Conservation (phyloP, 2,329 filamentous ascomycete species). For the Mariannaea sp. region DNA sequence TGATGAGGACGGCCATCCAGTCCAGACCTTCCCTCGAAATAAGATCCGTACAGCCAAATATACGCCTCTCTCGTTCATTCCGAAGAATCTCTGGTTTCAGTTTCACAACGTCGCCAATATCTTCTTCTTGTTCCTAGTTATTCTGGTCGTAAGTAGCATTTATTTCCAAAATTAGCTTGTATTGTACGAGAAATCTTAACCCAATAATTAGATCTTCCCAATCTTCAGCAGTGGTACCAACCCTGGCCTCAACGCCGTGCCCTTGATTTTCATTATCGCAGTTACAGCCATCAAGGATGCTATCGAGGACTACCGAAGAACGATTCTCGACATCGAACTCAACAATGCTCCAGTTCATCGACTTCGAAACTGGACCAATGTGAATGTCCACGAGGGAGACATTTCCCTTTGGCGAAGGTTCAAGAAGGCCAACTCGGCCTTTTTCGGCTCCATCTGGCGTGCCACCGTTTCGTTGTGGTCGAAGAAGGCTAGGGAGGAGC, state of each 20-base stretch:
- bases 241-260: slow-evolving; percentile 86
- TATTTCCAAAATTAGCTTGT: slow-evolving; percentile 3
- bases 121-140: slow-evolving; percentile 96
- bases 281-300: slow-evolving; percentile 94
- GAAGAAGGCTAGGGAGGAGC: slow-evolving; percentile 55
- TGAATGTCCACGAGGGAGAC: slow-evolving; percentile 88
- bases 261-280: slow-evolving; percentile 87
- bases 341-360: slow-evolving; percentile 97
- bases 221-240: slow-evolving; percentile 95
- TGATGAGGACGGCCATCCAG: slow-evolving; percentile 80
- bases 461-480: slow-evolving; percentile 54
- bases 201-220: slow-evolving; percentile 75
- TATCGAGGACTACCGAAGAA: slow-evolving; percentile 93
- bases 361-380: slow-evolving; percentile 85
- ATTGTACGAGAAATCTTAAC: slow-evolving; percentile 25
- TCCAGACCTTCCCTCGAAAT: slow-evolving; percentile 77
- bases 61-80: slow-evolving; percentile 90
- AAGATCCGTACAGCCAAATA: slow-evolving; percentile 99
- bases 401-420: slow-evolving; percentile 83
- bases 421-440: slow-evolving; percentile 82
- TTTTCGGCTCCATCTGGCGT: slow-evolving; percentile 59
- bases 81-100: slow-evolving; percentile 96
- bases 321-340: slow-evolving; percentile 86
- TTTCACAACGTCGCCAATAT: slow-evolving; percentile 99
- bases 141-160: slow-evolving; percentile 75